A percentile compares a stretch with the other conserved stretches of the same genome.
Evolutionary conservation across 2,329 filamentous ascomycete genomes (phyloP).

Genomic region (Xylaria sp.): DNA sequence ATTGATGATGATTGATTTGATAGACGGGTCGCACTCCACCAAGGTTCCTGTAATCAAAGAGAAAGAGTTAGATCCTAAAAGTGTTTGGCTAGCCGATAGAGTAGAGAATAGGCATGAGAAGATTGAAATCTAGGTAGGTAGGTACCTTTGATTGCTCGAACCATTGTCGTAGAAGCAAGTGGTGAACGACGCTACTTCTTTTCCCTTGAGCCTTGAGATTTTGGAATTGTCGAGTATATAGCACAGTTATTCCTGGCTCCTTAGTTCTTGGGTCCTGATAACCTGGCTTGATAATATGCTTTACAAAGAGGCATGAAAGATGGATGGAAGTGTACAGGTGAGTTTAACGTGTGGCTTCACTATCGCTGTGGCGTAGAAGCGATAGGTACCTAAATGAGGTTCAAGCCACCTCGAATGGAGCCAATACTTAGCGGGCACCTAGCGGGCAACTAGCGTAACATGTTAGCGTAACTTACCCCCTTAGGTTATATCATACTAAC

Average conservation of each 20-base stretch:
- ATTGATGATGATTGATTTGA: slow-evolving; percentile 85
- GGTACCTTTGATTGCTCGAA: slow-evolving; percentile 47
- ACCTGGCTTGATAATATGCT: neutral
- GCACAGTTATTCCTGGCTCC: neutral
- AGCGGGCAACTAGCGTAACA: too few relatives aligned
- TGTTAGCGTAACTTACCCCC: too few relatives aligned
- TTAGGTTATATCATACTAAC: too few relatives aligned
- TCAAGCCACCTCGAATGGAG: neutral
- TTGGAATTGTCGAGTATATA: neutral
- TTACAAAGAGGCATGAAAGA: neutral
- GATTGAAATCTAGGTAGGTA: neutral
- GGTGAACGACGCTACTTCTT: neutral
- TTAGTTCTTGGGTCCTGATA: neutral
- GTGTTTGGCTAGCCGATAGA: slow-evolving; percentile 4
- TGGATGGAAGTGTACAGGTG: neutral
- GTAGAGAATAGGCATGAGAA: neutral
- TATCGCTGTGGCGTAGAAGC: neutral
- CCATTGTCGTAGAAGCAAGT: slow-evolving; percentile 36
- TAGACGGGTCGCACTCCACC: slow-evolving; percentile 85
- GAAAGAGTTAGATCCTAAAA: slow-evolving; percentile 1
- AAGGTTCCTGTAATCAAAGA: slow-evolving; percentile 67
- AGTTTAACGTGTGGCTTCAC: neutral
- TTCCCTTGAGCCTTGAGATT: neutral
- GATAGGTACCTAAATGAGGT: neutral
- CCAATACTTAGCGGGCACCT: neutral